Percentiles rank a stretch among this genome's conserved stretches.
Conservation (phyloP, 2,329 filamentous ascomycete species). For the Zymoseptoria tritici region DNA sequence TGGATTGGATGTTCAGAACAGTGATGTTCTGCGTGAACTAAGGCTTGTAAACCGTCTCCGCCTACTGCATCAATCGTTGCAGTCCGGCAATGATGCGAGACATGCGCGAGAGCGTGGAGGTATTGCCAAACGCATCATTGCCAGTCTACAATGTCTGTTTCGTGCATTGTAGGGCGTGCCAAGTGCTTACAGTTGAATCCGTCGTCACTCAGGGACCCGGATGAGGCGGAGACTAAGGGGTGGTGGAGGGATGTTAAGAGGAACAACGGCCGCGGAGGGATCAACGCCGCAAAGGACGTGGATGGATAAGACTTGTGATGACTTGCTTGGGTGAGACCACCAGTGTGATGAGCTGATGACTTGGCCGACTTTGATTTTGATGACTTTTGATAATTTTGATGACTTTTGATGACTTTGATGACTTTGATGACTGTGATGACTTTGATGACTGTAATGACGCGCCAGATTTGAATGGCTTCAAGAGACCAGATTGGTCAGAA, state of each 20-base stretch:
- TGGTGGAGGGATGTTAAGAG: not conserved
- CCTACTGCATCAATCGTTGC: not conserved
- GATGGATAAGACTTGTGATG: too few relatives aligned
- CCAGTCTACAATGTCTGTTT: not conserved
- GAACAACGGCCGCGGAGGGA: not conserved
- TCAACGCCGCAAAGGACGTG: too few relatives aligned
- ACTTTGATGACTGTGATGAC: too few relatives aligned
- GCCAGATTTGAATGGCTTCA: constrained; percentile 1
- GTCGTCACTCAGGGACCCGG: not conserved
- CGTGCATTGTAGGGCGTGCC: not conserved
- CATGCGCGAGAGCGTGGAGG: not conserved
- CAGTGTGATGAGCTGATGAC: too few relatives aligned
- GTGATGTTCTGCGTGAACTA: not conserved
- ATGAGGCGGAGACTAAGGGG: not conserved
- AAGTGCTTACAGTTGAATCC: not conserved
- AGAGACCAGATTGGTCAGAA: not conserved
- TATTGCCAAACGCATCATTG: not conserved
- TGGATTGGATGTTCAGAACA: not conserved
- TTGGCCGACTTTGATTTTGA: too few relatives aligned
- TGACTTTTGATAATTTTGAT: too few relatives aligned
- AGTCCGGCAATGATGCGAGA: not conserved
- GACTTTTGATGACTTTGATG: too few relatives aligned
- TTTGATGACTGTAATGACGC: too few relatives aligned
- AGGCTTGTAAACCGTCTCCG: not conserved
- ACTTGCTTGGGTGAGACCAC: too few relatives aligned